Conservation (phyloP, 2,329 filamentous ascomycete species). For the Arthrobotrys sphaeroides region DNA sequence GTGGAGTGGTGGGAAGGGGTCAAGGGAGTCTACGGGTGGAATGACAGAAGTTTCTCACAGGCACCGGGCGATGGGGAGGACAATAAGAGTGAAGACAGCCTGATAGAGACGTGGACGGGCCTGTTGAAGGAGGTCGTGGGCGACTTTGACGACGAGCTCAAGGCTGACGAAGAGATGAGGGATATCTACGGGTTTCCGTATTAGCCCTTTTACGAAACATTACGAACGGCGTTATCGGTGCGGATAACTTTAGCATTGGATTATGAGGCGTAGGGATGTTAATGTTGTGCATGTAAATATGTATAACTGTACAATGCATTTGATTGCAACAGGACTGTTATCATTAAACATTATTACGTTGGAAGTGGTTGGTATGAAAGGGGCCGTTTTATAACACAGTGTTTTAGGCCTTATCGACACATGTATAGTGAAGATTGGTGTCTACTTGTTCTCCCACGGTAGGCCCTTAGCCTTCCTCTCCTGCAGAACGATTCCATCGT, state of each 20-base stretch:
- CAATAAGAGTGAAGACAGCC: background rate
- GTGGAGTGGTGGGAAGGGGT: constrained; percentile 52
- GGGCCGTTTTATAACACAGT: background rate
- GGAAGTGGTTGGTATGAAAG: background rate
- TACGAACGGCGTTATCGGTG: constrained; percentile 24
- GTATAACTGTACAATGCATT: background rate
- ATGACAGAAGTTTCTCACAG: constrained; percentile 22
- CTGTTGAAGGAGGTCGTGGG: constrained; percentile 36
- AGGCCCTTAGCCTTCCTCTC: constrained; percentile 68
- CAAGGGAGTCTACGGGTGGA: constrained; percentile 50
- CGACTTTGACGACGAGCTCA: constrained; percentile 37
- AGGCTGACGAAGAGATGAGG: constrained; percentile 47
- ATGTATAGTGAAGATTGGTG: background rate
- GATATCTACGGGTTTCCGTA: constrained; percentile 53
- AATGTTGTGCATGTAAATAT: constrained; percentile 9
- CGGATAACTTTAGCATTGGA: constrained; percentile 3
- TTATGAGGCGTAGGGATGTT: background rate
- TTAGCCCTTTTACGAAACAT: constrained; percentile 12
- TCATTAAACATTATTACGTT: constrained; percentile 18
- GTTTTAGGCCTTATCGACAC: background rate
- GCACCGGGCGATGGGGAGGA: background rate
- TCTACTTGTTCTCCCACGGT: constrained; percentile 30
- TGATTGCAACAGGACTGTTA: background rate
- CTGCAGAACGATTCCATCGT: constrained; percentile 69
- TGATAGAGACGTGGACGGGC: constrained; percentile 25